A percentile compares a stretch with the other conserved stretches of the same genome.
phyloP scores from a whole-genome alignment of 2,329 filamentous ascomycete genomes.

The Clonostachys chloroleuca region DNA sequence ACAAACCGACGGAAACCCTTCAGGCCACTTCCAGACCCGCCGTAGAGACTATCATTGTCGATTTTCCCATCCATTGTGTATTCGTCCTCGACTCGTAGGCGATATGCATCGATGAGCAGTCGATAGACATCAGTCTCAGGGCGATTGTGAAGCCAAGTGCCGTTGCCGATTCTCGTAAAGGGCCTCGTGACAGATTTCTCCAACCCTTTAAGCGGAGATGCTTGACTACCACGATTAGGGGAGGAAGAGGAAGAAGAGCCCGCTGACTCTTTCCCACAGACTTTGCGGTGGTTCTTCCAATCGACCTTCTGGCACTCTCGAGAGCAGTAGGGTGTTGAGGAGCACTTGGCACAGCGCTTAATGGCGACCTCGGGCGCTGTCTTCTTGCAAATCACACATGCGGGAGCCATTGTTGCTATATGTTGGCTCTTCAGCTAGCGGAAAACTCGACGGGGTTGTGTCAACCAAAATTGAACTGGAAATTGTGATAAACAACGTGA shows the following conservation, averaged over 20 bases:
- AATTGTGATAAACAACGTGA: too few species aligned
- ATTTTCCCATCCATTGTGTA: conserved; percentile 15
- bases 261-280: conserved; percentile 23
- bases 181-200: conserved; percentile 21
- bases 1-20: conserved; percentile 32
- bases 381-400: neutral
- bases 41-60: conserved; percentile 21
- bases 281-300: conserved; percentile 43
- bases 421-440: too few species aligned
- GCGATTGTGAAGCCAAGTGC: conserved; percentile 36
- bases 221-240: neutral
- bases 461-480: too few species aligned
- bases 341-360: conserved; percentile 42
- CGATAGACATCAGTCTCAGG: conserved; percentile 36
- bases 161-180: conserved; percentile 30
- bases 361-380: conserved; percentile 5
- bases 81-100: conserved; percentile 35
- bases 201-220: conserved; percentile 17
- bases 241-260: neutral
- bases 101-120: conserved; percentile 42
- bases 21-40: conserved; percentile 9
- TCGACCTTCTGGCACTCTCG: conserved; percentile 44
- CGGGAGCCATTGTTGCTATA: neutral
- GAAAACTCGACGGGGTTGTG: too few species aligned
- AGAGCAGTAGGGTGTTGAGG: conserved; percentile 41